Conservation (phyloP, 2,329 filamentous ascomycete genomes). For the Fusarium tjaetaba region DNA sequence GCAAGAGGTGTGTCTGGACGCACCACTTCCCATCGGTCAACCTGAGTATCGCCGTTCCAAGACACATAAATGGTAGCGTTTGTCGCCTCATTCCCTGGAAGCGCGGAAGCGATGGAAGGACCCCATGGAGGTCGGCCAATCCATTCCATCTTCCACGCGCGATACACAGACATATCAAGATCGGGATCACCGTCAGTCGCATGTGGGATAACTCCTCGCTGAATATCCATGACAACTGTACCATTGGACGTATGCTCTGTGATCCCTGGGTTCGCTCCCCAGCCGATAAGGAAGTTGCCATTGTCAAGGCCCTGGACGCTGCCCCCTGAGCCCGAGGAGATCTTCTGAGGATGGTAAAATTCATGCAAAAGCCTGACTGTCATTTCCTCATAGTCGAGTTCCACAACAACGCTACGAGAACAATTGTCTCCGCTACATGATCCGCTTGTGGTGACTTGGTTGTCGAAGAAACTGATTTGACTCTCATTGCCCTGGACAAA, state of each 20-base stretch:
- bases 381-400: constrained; percentile 56
- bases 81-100: constrained; percentile 7
- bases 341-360: constrained; percentile 60
- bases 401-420: constrained; percentile 46
- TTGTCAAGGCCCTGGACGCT: constrained; percentile 63
- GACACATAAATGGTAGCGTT: constrained; percentile 38
- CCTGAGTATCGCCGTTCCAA: constrained; percentile 43
- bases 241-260: constrained; percentile 53
- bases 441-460: constrained; percentile 45
- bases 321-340: constrained; percentile 61
- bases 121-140: constrained; percentile 39
- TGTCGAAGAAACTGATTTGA: constrained; percentile 64
- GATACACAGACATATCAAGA: constrained; percentile 37
- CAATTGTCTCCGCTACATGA: constrained; percentile 22
- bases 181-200: constrained; percentile 38
- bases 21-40: constrained; percentile 39
- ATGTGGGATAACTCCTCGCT: constrained; percentile 54
- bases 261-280: constrained; percentile 62
- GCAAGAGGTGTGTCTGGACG: neutral
- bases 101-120: constrained; percentile 35
- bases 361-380: constrained; percentile 59
- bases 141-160: constrained; percentile 44
- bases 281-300: constrained; percentile 65
- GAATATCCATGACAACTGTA: constrained; percentile 50
- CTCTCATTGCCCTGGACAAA: constrained; percentile 58